Conservation (phyloP, 257 asterid species). For the Galeopsis tetrahit region DNA sequence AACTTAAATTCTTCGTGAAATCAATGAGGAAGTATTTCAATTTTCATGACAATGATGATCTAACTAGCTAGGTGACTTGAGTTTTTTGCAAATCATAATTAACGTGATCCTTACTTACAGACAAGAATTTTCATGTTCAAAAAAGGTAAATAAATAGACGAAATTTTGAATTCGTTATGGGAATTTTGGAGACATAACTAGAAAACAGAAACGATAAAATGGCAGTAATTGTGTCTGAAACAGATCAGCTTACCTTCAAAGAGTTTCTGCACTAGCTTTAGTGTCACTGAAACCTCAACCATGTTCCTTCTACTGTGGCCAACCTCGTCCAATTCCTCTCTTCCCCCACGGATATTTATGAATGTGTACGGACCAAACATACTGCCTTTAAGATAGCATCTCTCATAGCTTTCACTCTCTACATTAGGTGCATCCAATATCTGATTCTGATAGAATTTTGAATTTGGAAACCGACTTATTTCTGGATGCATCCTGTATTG, state of each 20-base stretch:
- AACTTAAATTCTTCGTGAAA: too few relatives aligned
- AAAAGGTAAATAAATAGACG: too few relatives aligned
- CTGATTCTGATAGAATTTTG: conserved; percentile 39
- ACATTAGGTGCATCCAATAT: conserved; percentile 53
- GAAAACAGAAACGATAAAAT: too few relatives aligned
- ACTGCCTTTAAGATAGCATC: conserved; percentile 40
- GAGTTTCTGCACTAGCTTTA: conserved; percentile 54
- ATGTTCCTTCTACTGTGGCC: conserved; percentile 35
- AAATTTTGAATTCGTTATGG: too few relatives aligned
- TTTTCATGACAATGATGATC: too few relatives aligned
- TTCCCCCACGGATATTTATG: conserved; percentile 50
- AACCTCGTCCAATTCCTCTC: too few relatives aligned
- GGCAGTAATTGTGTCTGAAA: not conserved
- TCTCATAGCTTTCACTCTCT: conserved; percentile 25
- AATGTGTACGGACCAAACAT: conserved; percentile 69
- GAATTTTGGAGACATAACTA: too few relatives aligned
- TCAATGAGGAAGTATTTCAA: too few relatives aligned
- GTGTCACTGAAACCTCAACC: conserved; percentile 45
- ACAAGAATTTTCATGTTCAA: too few relatives aligned
- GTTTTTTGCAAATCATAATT: too few relatives aligned
- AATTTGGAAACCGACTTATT: conserved; percentile 49
- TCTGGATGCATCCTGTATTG: conserved; percentile 61
- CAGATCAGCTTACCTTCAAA: conserved; percentile 43
- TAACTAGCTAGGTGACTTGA: too few relatives aligned
- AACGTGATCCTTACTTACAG: too few relatives aligned